A percentile compares a stretch with the other conserved stretches of the same genome.
These are phyloP conservation scores for Smithsoniella earleae DNA, from an alignment of 163 green algal genomes.

Conservation along the genomic window DNA sequence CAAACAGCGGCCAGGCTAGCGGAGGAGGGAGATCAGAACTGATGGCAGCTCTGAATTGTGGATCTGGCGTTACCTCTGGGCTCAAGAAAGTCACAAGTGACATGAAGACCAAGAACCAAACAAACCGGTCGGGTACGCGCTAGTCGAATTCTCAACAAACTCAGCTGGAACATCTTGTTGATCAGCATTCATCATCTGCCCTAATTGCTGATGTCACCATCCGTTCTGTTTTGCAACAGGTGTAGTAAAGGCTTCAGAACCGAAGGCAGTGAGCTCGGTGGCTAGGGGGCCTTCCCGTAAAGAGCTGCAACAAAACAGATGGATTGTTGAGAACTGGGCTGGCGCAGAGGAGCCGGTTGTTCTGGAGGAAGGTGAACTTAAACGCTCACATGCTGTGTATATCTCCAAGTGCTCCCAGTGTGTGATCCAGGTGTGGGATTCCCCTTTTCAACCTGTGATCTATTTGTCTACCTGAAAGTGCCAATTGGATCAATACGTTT, in stretches of 20 bases:
- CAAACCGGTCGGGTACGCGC: slow-evolving; percentile 52
- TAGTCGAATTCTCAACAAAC: no score
- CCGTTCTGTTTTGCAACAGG: no score
- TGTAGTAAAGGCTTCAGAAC: slow-evolving; percentile 33
- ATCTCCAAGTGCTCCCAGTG: slow-evolving; percentile 75
- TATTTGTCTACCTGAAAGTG: no score
- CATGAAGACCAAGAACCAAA: slow-evolving; percentile 94
- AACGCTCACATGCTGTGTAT: slow-evolving; percentile 80
- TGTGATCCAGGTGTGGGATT: slow-evolving; percentile 61
- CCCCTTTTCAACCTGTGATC: background rate
- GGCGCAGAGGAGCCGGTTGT: slow-evolving; percentile 42
- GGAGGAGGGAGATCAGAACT: slow-evolving; percentile 11
- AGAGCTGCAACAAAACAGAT: slow-evolving; percentile 71
- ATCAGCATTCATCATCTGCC: no score
- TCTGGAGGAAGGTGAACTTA: slow-evolving; percentile 57
- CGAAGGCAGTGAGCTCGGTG: no score
- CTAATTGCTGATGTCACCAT: slow-evolving; percentile 32
- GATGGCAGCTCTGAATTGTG: slow-evolving; percentile 33
- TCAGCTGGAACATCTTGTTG: no score
- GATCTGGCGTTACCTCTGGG: slow-evolving; percentile 63
- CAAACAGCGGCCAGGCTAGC: no score
- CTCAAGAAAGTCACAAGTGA: slow-evolving; percentile 87
- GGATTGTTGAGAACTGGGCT: slow-evolving; percentile 72
- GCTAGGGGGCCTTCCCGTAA: slow-evolving; percentile 40
- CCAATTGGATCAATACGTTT: no score